These are phyloP conservation scores for Talaromyces ruber DNA, from an alignment of 495 filamentous ascomycete genomes.

Conservation along the genomic window DNA sequence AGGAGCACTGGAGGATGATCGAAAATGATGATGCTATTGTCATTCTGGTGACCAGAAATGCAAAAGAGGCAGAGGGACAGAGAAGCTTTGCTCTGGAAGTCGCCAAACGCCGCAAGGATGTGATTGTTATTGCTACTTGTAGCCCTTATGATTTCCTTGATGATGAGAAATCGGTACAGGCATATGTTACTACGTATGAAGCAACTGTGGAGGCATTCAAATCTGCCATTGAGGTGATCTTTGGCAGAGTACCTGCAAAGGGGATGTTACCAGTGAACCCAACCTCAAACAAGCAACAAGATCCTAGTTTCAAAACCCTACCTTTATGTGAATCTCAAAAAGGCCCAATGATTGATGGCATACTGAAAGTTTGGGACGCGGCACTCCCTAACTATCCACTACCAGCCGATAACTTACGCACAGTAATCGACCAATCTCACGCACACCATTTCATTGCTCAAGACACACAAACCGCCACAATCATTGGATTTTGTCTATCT, in stretches of 20 bases:
- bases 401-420: slow-evolving; percentile 16
- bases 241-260: slow-evolving; percentile 20
- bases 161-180: slow-evolving; percentile 21
- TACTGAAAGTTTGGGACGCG: slow-evolving; percentile 26
- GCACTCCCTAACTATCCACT: slow-evolving; percentile 35
- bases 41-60: slow-evolving; percentile 35
- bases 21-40: slow-evolving; percentile 27
- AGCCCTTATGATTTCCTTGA: slow-evolving; percentile 43
- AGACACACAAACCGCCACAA: slow-evolving; percentile 7
- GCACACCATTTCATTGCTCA: slow-evolving; percentile 30
- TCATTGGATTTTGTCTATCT: slow-evolving; percentile 36
- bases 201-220: slow-evolving; percentile 38
- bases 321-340: neutral
- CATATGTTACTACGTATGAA: slow-evolving; percentile 41
- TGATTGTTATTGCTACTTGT: slow-evolving; percentile 35
- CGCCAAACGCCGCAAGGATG: slow-evolving; percentile 16
- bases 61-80: slow-evolving; percentile 32
- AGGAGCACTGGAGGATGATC: slow-evolving; percentile 20
- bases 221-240: slow-evolving; percentile 33
- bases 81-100: slow-evolving; percentile 24
- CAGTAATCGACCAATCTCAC: slow-evolving; percentile 17
- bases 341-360: slow-evolving; percentile 9
- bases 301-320: neutral
- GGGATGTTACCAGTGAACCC: slow-evolving; percentile 30
- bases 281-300: neutral